Percentiles rank a stretch among this genome's conserved stretches.
These are phyloP conservation scores for Stagonosporopsis rhizophila DNA, from an alignment of 2,329 filamentous ascomycete species.

Conservation along the genomic window DNA sequence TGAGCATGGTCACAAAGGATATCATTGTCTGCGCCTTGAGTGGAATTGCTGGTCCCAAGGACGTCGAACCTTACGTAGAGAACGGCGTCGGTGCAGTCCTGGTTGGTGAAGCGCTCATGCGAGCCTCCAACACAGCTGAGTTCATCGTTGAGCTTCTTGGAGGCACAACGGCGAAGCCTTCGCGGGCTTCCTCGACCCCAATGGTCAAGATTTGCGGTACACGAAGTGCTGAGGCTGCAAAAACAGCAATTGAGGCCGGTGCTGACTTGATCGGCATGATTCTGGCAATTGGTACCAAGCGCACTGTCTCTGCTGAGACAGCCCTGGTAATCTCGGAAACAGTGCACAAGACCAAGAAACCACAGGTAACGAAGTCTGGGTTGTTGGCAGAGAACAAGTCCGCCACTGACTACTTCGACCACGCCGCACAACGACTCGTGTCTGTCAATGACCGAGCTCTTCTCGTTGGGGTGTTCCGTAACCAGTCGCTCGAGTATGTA, in stretches of 20 bases:
- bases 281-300: slow-evolving; percentile 79
- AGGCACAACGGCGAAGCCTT: slow-evolving; percentile 43
- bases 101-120: slow-evolving; percentile 95
- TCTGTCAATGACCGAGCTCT: slow-evolving; percentile 68
- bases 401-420: slow-evolving; percentile 75
- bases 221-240: slow-evolving; percentile 79
- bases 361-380: slow-evolving; percentile 27
- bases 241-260: slow-evolving; percentile 80
- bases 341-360: slow-evolving; percentile 66
- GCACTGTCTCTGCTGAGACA: slow-evolving; percentile 79
- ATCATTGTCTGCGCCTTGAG: slow-evolving; percentile 94
- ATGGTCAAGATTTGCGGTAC: slow-evolving; percentile 97
- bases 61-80: slow-evolving; percentile 85
- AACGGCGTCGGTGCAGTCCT: slow-evolving; percentile 93
- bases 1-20: slow-evolving; percentile 82
- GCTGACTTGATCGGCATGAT: slow-evolving; percentile 95
- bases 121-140: slow-evolving; percentile 77
- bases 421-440: slow-evolving; percentile 56
- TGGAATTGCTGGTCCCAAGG: slow-evolving; percentile 86
- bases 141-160: slow-evolving; percentile 89
- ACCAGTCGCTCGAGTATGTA: slow-evolving; percentile 85
- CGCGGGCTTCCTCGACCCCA: slow-evolving; percentile 42
- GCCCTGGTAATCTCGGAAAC: slow-evolving; percentile 81
- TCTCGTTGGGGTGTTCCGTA: slow-evolving; percentile 91
- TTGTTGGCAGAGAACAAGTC: slow-evolving; percentile 39